phyloP scores from a whole-genome alignment of 2,329 filamentous ascomycete species.

The Fusarium sterilihyphosum region DNA sequence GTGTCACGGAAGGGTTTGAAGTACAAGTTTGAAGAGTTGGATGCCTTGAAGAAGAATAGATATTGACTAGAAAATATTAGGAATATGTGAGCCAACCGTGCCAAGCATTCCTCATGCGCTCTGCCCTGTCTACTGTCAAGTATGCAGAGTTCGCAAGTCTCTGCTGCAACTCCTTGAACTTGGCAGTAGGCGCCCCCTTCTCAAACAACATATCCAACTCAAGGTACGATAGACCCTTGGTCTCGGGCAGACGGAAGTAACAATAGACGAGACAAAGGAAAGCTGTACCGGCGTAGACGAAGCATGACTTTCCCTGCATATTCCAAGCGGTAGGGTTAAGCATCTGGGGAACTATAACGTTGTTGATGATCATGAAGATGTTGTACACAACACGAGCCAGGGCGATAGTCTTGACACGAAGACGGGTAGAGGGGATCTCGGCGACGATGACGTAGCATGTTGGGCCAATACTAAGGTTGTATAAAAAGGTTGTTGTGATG shows the following conservation, averaged over 20 bases:
- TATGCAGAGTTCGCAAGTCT: conserved; percentile 32
- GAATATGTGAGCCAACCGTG: conserved; percentile 39
- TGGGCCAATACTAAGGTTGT: conserved; percentile 40
- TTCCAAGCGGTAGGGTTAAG: conserved; percentile 41
- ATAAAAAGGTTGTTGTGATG: conserved; percentile 53
- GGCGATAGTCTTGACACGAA: conserved; percentile 53
- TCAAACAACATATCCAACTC: conserved; percentile 45
- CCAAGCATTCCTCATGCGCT: conserved; percentile 40
- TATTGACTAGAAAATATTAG: neutral
- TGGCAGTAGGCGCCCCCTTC: conserved; percentile 30
- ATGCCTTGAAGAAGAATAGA: too few relatives aligned
- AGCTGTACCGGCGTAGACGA: conserved; percentile 30
- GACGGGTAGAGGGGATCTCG: conserved; percentile 51
- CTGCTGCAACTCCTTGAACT: conserved; percentile 45
- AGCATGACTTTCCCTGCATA: conserved; percentile 41
- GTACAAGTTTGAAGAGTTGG: accelerated
- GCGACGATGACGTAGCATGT: conserved; percentile 51
- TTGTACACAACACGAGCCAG: conserved; percentile 45
- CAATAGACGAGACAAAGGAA: conserved; percentile 37
- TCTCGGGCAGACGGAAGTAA: conserved; percentile 43
- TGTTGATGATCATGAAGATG: conserved; percentile 36
- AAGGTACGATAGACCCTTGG: conserved; percentile 37
- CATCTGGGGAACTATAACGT: conserved; percentile 39
- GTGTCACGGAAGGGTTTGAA: accelerated
- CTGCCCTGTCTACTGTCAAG: conserved; percentile 20